phyloP scores from a whole-genome alignment of 176 grass and related monocot genomes.

The Eleusine indica region DNA sequence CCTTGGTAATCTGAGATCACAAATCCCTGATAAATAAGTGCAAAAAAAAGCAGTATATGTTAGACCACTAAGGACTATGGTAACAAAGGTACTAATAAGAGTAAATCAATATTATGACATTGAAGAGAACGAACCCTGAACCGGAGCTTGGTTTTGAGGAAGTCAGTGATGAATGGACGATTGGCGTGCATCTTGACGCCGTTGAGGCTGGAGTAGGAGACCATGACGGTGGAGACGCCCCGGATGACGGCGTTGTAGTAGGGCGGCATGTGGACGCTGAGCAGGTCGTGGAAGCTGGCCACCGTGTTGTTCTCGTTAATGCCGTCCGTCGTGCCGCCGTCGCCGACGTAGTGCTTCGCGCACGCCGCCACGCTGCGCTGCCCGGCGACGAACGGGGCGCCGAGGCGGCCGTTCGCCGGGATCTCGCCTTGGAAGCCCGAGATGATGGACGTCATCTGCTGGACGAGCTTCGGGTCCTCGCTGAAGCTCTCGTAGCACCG shows the following conservation, averaged over 20 bases:
- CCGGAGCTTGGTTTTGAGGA: constrained; percentile 68
- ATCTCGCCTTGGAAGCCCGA: constrained; percentile 67
- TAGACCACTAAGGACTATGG: too few relatives aligned
- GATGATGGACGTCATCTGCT: constrained; percentile 62
- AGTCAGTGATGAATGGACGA: constrained; percentile 54
- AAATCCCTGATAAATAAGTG: constrained; percentile 46
- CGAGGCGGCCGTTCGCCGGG: constrained; percentile 37
- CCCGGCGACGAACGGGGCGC: constrained; percentile 54
- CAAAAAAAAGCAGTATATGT: too few relatives aligned
- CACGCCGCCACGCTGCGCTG: constrained; percentile 49
- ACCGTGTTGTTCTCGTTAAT: constrained; percentile 74
- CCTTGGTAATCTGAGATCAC: constrained; percentile 76
- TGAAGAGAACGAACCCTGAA: constrained; percentile 47
- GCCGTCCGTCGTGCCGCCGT: constrained; percentile 63
- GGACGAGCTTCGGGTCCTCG: constrained; percentile 72
- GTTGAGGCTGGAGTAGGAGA: constrained; percentile 72
- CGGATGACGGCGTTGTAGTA: constrained; percentile 57
- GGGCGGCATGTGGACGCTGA: constrained; percentile 70
- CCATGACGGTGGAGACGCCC: constrained; percentile 82
- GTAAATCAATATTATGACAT: too few relatives aligned
- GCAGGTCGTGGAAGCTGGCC: constrained; percentile 31
- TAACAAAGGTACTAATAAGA: too few relatives aligned
- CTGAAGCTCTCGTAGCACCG: constrained; percentile 85
- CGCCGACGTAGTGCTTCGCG: constrained; percentile 71
- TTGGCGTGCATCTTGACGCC: constrained; percentile 82